A percentile compares a stretch with the other conserved stretches of the same genome.
phyloP scores from a whole-genome alignment of 2,329 filamentous ascomycete genomes.

The Botrytis medusae region DNA sequence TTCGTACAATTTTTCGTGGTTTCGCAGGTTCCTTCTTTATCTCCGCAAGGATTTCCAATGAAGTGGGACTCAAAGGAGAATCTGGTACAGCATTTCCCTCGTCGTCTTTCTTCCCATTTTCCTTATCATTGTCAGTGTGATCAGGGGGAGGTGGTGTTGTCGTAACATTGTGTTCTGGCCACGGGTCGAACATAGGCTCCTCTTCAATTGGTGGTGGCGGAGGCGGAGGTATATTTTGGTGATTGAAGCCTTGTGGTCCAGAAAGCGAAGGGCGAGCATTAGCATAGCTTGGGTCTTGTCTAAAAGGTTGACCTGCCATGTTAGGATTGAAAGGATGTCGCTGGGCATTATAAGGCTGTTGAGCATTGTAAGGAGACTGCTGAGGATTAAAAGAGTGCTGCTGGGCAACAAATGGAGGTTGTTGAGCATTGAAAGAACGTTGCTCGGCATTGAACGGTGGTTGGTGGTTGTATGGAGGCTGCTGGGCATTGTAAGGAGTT shows the following conservation, averaged over 20 bases:
- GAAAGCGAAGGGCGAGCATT: constrained; percentile 36
- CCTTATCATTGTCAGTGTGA: not conserved
- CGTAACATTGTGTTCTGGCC: constrained; percentile 20
- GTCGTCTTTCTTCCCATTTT: constrained; percentile 9
- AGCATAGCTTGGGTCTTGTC: constrained; percentile 39
- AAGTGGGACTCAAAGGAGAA: constrained; percentile 34
- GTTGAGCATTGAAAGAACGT: constrained; percentile 28
- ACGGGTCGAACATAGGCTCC: constrained; percentile 17
- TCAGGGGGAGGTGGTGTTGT: constrained; percentile 20
- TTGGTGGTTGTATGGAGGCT: constrained; percentile 4
- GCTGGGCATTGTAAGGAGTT: constrained; percentile 29
- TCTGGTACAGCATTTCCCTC: constrained; percentile 2
- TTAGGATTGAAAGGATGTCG: constrained; percentile 4
- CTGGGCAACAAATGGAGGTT: constrained; percentile 24
- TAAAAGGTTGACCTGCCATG: constrained; percentile 22
- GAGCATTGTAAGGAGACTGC: constrained; percentile 10
- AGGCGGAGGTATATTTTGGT: constrained; percentile 10
- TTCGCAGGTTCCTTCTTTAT: constrained; percentile 23
- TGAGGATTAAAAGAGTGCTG: constrained; percentile 38
- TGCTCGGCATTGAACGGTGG: constrained; percentile 16
- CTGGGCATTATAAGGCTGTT: constrained; percentile 2
- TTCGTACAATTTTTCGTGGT: constrained; percentile 24
- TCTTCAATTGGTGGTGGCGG: constrained; percentile 12
- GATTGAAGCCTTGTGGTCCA: constrained; percentile 25
- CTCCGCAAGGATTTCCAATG: constrained; percentile 37